These are phyloP conservation scores for Solanum chacoense DNA, from an alignment of 305 asterid species.

Conservation along the genomic window DNA sequence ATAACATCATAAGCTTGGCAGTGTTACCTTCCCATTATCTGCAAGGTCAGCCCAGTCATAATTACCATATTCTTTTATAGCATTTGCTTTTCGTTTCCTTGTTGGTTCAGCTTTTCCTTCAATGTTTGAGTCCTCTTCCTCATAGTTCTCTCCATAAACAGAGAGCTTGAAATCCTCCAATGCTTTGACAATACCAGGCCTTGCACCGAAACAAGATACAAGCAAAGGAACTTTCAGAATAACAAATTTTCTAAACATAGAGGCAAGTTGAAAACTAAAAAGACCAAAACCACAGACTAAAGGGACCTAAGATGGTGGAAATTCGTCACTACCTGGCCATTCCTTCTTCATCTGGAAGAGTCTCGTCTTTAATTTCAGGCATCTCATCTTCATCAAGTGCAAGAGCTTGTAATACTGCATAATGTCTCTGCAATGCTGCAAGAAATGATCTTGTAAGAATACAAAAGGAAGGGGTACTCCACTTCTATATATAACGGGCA, in stretches of 20 bases:
- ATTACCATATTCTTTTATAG: constrained; percentile 45
- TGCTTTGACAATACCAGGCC: constrained; percentile 82
- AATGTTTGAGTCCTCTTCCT: constrained; percentile 30
- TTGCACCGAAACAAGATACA: constrained; percentile 12
- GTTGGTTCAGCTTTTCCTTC: constrained; percentile 47
- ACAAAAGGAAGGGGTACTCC: background rate
- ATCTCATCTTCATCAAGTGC: constrained; percentile 94
- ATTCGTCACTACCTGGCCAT: constrained; percentile 48
- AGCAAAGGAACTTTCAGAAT: background rate
- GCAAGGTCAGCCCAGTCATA: constrained; percentile 82
- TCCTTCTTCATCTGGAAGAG: constrained; percentile 97
- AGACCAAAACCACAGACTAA: background rate
- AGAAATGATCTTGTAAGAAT: background rate
- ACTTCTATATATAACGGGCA: background rate
- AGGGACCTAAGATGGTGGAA: background rate
- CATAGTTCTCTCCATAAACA: constrained; percentile 63
- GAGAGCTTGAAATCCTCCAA: constrained; percentile 73
- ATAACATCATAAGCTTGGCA: background rate
- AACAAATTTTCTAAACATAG: constrained; percentile 2
- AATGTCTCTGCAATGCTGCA: constrained; percentile 92
- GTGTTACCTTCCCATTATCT: constrained; percentile 74
- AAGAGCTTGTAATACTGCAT: constrained; percentile 83
- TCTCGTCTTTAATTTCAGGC: constrained; percentile 86
- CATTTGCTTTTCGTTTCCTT: constrained; percentile 66
- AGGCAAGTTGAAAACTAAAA: background rate